Base-by-base conservation (phyloP, 2,329 filamentous ascomycete genomes). In the Sphaerulina musiva region DNA sequence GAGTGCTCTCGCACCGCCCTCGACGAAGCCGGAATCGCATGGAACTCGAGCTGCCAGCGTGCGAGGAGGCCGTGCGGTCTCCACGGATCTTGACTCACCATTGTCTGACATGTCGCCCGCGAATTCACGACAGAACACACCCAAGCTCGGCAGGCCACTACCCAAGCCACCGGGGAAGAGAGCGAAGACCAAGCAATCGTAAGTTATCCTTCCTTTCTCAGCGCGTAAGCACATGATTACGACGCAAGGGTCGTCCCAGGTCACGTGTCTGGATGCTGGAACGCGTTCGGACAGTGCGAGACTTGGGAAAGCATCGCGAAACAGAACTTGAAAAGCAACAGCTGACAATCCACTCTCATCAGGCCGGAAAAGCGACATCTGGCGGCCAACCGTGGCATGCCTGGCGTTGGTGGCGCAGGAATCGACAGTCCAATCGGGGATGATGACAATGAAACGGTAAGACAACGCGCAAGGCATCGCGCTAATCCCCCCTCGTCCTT, bases 341-440 rank as follows among this genome's bases (percentile, higher is more conserved):
- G 58, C 65, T 67, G 57, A 68, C 61, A 41, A 36, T 44, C 38
- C 58, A 53, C 38, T 65, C 61, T 66, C 63, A 60, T 55, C 68
- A 91, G 87, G 62, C 87, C 87, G 43, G 79, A 85, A 70, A 91
- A 91, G 75, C 89, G 86, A 74, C 86, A 85, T 70, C 78, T 78
- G 57, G 81, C 83, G 62, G 81, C 82, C 60, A 80, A 83, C 62
- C 84, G 84, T 68, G 86, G 85, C 65, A 78, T 87, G 68, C 80
- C 85, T 67, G 81, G 82, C 65, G 73, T 77, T 62, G 78, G 78
- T 74, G 83, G 82, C 70, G 84, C 64, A 65, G 64, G 85, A 71
- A 78, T 81, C 62, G 80, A 77, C 70, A 81, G 80, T 68, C 81
- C 83, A 61, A 73, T 79, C 65, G 76, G 78, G 67, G 81, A 79